These are phyloP conservation scores for Sabuloglossum arenarium DNA, from an alignment of 495 filamentous ascomycete species.

Conservation along the genomic window DNA sequence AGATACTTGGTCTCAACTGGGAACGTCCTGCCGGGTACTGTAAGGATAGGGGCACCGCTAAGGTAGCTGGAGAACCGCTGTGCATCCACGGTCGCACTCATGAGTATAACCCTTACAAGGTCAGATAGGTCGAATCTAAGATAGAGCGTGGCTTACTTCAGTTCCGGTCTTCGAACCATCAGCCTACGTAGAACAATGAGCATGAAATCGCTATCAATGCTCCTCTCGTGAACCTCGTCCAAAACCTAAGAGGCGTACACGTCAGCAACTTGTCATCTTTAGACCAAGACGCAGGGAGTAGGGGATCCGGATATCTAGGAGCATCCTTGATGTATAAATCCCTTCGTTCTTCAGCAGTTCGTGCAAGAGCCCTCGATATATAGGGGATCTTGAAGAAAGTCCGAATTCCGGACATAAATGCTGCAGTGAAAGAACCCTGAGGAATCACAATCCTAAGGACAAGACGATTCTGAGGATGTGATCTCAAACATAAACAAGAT, in stretches of 20 bases:
- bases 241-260: constrained; percentile 24
- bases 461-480: no score
- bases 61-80: constrained; percentile 31
- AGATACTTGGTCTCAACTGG: constrained; percentile 32
- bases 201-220: constrained; percentile 32
- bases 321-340: no score
- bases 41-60: constrained; percentile 25
- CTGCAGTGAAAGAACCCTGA: no score
- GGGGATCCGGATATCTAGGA: no score
- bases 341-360: no score
- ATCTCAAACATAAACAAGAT: constrained; percentile 22
- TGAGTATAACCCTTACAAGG: constrained; percentile 22
- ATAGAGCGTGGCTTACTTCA: constrained; percentile 13
- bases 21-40: constrained; percentile 33
- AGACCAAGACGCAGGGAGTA: no score
- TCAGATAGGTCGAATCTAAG: not conserved
- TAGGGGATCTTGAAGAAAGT: no score
- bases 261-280: not conserved
- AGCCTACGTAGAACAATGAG: constrained; percentile 30
- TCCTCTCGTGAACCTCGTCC: constrained; percentile 41
- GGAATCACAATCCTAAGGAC: no score
- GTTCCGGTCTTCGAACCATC: constrained; percentile 20
- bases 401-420: no score
- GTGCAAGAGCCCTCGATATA: no score
- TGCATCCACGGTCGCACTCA: constrained; percentile 38